Evolutionary conservation across 345 rosid genomes (phyloP).

Genomic region (Erucastrum elatum): DNA sequence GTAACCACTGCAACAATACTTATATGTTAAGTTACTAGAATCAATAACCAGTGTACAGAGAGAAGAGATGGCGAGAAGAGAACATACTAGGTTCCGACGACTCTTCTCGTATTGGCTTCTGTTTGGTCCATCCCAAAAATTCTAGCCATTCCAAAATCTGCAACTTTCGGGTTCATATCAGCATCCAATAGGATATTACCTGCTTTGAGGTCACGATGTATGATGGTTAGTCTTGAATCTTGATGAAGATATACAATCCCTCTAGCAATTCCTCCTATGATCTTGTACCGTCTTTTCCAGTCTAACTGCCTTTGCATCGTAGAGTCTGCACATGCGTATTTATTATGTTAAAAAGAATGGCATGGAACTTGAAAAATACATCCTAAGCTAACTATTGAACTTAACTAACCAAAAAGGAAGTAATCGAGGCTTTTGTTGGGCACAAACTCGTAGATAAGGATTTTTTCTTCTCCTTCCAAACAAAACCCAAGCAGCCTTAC

Average conservation of each 20-base stretch:
- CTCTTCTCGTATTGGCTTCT: constrained; percentile 41
- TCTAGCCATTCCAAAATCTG: constrained; percentile 49
- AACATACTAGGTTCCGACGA: constrained; percentile 54
- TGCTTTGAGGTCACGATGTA: constrained; percentile 46
- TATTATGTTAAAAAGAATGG: neutral
- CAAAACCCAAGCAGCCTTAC: neutral
- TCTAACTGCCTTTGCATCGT: constrained; percentile 16
- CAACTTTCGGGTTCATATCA: constrained; percentile 47
- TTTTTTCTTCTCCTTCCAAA: constrained; percentile 8
- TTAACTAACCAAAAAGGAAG: constrained; percentile 4
- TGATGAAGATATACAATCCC: constrained; percentile 44
- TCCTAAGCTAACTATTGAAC: neutral
- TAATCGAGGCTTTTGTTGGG: constrained; percentile 19
- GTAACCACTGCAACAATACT: constrained; percentile 29
- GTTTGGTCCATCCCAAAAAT: constrained; percentile 39
- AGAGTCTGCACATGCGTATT: constrained; percentile 22
- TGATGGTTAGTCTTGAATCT: constrained; percentile 48
- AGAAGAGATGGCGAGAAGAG: neutral
- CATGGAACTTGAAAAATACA: neutral
- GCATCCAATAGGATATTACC: constrained; percentile 48
- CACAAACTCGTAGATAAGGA: constrained; percentile 9
- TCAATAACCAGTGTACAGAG: too few relatives aligned
- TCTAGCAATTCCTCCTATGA: constrained; percentile 48
- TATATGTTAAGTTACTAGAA: too few relatives aligned
- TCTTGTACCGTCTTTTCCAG: constrained; percentile 39